Evolutionary conservation across 495 filamentous ascomycete genomes (phyloP), one percentile per base, ranked within the genome.

Genomic region (Neurospora sp.): DNA sequence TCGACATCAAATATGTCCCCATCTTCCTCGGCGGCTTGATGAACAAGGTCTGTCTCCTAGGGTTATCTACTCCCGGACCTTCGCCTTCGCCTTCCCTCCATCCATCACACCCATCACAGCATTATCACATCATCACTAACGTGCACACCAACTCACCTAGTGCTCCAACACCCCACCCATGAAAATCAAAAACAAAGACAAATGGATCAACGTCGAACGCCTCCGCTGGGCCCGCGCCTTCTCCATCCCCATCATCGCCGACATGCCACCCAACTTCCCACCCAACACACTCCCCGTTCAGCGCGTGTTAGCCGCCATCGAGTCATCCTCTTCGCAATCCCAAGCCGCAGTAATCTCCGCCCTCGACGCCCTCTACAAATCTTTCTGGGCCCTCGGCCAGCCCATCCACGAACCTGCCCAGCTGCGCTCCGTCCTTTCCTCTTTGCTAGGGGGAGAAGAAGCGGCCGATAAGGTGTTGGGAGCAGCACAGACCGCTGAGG

Each of bases 11-110:
- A 16, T 92, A 89, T 72, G 82, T 91, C 3, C 91, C 91, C 37
- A 87, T 93, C 45, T 88, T 92, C 73, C 84, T 93, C 0, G 90
- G 90, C 2, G 91, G 90, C 0, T 75, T 94, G 71, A 90, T 94
- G 86, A 86, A 90, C 72, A 82, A 85, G 16, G 79, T 81, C 39
- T 38, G 81, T 77, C 12, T 22, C 20, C 39, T 31, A 22, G 22
- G 22, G 22, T 3, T 31, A 31, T 31, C 27, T 31, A 31, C 27
- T 31, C 27, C 27, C 27, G 27, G 27, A 31, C 27, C 27, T 31
- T 31, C 27, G 27, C 27, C 27, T 3, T 31, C 27, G 27, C 27
- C 27, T 31, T 31, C 27, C 27, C 27, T 31, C 27, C 27, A 31
- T 31, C 27, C 27, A 31, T 31, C 27, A 31, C 27, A 31, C 27